phyloP scores from a whole-genome alignment of 129 eudicot genomes.

The Arctium minus region DNA sequence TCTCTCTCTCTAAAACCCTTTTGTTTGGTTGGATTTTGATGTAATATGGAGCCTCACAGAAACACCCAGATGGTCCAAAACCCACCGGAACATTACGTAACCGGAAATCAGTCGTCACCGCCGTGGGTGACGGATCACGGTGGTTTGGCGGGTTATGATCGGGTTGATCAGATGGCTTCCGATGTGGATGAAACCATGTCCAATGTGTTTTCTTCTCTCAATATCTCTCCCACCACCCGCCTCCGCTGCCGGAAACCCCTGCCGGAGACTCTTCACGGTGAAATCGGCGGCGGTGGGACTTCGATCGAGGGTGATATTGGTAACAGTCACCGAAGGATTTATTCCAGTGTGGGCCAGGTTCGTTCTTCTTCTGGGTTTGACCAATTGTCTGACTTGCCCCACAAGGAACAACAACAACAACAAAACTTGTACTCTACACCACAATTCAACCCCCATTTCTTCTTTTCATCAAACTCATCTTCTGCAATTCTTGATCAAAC shows the following conservation, averaged over 20 bases:
- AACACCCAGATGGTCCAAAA: constrained; percentile 7
- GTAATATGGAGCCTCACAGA: constrained; percentile 24
- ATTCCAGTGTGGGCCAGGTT: constrained; percentile 38
- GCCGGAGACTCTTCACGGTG: not conserved
- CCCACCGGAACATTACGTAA: constrained; percentile 3
- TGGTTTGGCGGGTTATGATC: constrained; percentile 5
- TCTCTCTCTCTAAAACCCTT: not conserved
- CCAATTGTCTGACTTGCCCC: constrained; percentile 41
- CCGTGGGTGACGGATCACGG: not conserved
- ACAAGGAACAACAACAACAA: constrained; percentile 33
- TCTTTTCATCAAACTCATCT: constrained; percentile 6
- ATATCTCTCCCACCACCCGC: constrained; percentile 4
- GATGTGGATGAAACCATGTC: constrained; percentile 23
- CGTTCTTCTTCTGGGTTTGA: constrained; percentile 28
- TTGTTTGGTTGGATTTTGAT: not conserved
- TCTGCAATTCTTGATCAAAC: constrained; percentile 8
- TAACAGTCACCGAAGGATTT: constrained; percentile 6
- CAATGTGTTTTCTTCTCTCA: constrained; percentile 18
- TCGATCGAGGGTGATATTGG: constrained; percentile 11
- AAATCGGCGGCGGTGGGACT: constrained; percentile 13
- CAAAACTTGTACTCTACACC: not conserved
- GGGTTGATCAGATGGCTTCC: constrained; percentile 2
- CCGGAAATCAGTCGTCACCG: constrained; percentile 1
- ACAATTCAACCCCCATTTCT: constrained; percentile 3
- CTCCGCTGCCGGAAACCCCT: not conserved